These are phyloP conservation scores for Colletotrichum musae DNA, from an alignment of 2,329 filamentous ascomycete species.

Conservation along the genomic window DNA sequence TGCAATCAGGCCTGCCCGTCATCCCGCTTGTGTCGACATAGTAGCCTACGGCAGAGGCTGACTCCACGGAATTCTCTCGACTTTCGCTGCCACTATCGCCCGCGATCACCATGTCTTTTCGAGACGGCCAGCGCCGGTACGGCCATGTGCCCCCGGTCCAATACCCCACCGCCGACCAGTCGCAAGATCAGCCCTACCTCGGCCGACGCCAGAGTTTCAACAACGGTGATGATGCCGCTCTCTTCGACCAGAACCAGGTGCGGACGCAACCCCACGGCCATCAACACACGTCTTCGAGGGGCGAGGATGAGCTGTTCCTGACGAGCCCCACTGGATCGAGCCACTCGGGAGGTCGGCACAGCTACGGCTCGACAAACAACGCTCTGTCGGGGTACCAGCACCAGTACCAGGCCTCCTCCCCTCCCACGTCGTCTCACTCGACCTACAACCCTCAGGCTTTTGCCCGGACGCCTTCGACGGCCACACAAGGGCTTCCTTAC, in stretches of 20 bases:
- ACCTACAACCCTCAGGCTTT: constrained; percentile 82
- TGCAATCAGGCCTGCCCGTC: constrained; percentile 22
- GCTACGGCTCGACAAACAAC: constrained; percentile 61
- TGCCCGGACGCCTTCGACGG: constrained; percentile 68
- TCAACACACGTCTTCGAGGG: constrained; percentile 49
- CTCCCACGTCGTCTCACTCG: constrained; percentile 61
- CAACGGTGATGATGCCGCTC: constrained; percentile 78
- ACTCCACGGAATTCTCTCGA: constrained; percentile 8
- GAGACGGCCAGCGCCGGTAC: constrained; percentile 74
- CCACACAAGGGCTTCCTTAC: constrained; percentile 67
- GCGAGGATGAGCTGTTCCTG: constrained; percentile 76
- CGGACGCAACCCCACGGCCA: constrained; percentile 36
- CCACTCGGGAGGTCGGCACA: constrained; percentile 47
- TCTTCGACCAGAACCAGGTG: constrained; percentile 41
- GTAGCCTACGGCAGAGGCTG: constrained; percentile 27
- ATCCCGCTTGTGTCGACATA: constrained; percentile 30
- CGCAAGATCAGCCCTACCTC: constrained; percentile 56
- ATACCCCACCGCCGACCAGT: constrained; percentile 67
- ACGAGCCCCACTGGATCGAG: constrained; percentile 59
- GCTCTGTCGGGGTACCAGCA: constrained; percentile 67
- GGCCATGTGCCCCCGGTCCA: constrained; percentile 77
- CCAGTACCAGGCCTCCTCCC: constrained; percentile 62
- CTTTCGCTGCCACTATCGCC: constrained; percentile 2
- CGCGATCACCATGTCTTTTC: constrained; percentile 70
- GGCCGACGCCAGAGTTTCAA: constrained; percentile 80